Base-by-base conservation (phyloP, 1,284 basidiomycete genomes). In the Dichomitus squalens region DNA sequence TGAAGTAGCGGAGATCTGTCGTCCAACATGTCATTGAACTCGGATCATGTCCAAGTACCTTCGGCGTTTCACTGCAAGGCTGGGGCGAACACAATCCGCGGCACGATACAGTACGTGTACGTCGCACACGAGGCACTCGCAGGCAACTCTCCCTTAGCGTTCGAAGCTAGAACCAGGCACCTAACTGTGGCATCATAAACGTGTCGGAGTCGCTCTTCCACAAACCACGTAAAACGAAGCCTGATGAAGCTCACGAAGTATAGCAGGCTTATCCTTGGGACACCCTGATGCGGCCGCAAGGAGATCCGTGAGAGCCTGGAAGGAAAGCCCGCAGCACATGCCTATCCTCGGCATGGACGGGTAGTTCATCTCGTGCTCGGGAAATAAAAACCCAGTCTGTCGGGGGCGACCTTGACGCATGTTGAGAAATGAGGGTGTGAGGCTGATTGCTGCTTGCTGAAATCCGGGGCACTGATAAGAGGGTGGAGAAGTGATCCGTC, bases 141-240 rank as follows among this genome's bases (percentile, higher is more conserved):
- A 31, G 11, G 29, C 11, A 31, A 31, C 6, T 33, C 41, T 33
- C 29, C 11, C 29, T 5, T 5, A 31, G 44, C 31, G 31, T 3
- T 9, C 9, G 18, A 47, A 33, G 4, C 31, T 47, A 20, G 47
- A 35, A 35, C 29, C 31, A 35, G 47, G 31, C 12, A 43, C 31
- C 21, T 39, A 18, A 23, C 27, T 9, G 38, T 23, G 33, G 29
- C 54, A 55, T 55, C 54, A 55, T 50, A 12, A 55, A 55, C 54
- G 54, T 50, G 54, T 40, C 16, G 34, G 39, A 41, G 47, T 47
- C 53, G 12, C 44, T 49, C 48, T 33, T 23, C 21, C 29, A 18
- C 38, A 25, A 39, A 23, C 20, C 53, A 55, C 53, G 53, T 55
- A 55, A 55, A 9, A 16, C 47, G 31, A 33, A 39, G 34, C 16